A percentile compares a stretch with the other conserved stretches of the same genome.
These are phyloP conservation scores for Dendrothele bispora DNA, from an alignment of 768 basidiomycete species.

Conservation along the genomic window DNA sequence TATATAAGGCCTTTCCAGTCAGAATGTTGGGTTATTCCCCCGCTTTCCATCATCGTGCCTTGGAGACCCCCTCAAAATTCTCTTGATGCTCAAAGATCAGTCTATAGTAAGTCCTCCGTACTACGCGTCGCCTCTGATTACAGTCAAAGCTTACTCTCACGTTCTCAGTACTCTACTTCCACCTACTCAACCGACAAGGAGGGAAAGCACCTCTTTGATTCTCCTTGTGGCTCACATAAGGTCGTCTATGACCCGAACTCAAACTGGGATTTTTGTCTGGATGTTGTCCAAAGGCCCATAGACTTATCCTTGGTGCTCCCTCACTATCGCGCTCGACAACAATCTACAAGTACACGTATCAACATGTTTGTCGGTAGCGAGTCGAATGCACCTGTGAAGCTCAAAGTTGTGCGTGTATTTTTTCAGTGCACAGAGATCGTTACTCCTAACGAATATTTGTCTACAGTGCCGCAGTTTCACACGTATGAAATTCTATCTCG, in stretches of 20 bases:
- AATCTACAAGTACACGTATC: slow-evolving; percentile 72
- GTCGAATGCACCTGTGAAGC: slow-evolving; percentile 54
- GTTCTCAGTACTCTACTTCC: slow-evolving; percentile 5
- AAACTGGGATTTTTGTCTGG: slow-evolving; percentile 67
- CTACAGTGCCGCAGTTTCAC: slow-evolving; percentile 57
- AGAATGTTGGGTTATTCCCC: too few species aligned
- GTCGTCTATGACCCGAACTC: slow-evolving; percentile 61
- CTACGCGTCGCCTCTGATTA: not conserved
- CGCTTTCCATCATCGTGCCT: not conserved
- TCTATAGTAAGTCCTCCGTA: slow-evolving; percentile 2
- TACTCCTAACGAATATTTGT: slow-evolving; percentile 13
- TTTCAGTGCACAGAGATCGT: slow-evolving; percentile 10
- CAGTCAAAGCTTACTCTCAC: slow-evolving; percentile 2
- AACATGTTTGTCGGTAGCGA: slow-evolving; percentile 63
- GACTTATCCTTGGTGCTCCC: slow-evolving; percentile 72
- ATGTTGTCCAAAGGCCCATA: slow-evolving; percentile 49
- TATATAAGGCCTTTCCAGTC: too few species aligned
- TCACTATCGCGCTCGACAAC: slow-evolving; percentile 74
- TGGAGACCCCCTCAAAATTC: not conserved
- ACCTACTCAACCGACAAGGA: slow-evolving; percentile 8
- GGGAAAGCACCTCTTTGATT: slow-evolving; percentile 14
- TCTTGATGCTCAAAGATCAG: slow-evolving; percentile 1
- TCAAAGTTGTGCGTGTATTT: slow-evolving; percentile 61
- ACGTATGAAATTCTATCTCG: slow-evolving; percentile 60
- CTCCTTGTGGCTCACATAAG: slow-evolving; percentile 53